Conservation (phyloP, 2,329 filamentous ascomycete genomes). For the Alternaria rosae region DNA sequence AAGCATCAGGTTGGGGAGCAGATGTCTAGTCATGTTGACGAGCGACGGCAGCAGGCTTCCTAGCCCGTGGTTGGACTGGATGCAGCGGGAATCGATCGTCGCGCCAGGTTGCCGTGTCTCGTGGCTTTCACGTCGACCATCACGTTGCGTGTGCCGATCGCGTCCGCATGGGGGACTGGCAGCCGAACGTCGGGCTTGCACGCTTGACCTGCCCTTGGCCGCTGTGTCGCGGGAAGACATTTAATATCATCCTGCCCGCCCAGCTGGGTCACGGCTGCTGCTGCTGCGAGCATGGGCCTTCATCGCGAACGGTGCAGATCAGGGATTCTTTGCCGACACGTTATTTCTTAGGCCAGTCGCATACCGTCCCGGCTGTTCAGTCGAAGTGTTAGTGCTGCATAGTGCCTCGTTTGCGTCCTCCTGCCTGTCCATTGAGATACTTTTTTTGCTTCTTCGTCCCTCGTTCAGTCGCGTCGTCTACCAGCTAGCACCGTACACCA, state of each 20-base stretch:
- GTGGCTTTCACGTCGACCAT: slow-evolving; percentile 1
- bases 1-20: background rate
- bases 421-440: background rate
- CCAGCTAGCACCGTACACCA: background rate
- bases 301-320: slow-evolving; percentile 14
- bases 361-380: slow-evolving; percentile 3
- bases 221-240: slow-evolving; percentile 12
- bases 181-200: background rate
- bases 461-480: slow-evolving; percentile 5
- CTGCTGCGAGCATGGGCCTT: slow-evolving; percentile 7
- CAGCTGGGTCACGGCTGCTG: slow-evolving; percentile 7
- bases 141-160: slow-evolving; percentile 9
- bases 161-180: slow-evolving; percentile 1
- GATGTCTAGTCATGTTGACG: background rate
- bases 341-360: slow-evolving; percentile 16
- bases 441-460: slow-evolving; percentile 12
- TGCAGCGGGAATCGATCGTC: slow-evolving; percentile 15
- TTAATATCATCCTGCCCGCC: slow-evolving; percentile 10
- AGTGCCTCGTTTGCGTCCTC: slow-evolving; percentile 1
- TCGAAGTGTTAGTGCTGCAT: background rate
- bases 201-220: slow-evolving; percentile 11
- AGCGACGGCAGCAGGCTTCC: slow-evolving; percentile 1
- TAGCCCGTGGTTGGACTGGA: background rate
- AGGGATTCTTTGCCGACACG: slow-evolving; percentile 19
- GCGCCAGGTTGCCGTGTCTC: slow-evolving; percentile 11